Conservation (phyloP, 306 rosid genomes). For the Corylus heterophylla region DNA sequence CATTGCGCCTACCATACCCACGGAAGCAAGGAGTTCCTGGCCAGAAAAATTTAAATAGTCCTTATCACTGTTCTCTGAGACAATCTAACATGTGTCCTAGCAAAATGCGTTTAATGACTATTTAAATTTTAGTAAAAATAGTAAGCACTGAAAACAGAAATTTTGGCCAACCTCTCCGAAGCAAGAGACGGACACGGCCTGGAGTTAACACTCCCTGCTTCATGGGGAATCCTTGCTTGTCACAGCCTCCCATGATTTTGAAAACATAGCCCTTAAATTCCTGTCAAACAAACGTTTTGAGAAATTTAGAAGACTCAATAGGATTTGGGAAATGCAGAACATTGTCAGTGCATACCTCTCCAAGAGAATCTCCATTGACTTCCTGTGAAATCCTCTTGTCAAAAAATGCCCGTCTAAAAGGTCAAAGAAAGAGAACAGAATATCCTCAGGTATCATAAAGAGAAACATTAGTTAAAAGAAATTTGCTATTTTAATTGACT, state of each 20-base stretch:
- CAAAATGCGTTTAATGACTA: not conserved
- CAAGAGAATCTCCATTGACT: conserved; percentile 62
- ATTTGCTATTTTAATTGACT: not conserved
- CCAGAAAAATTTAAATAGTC: not conserved
- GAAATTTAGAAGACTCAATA: not conserved
- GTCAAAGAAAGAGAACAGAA: not conserved
- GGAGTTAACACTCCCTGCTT: conserved; percentile 55
- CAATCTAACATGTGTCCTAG: not conserved
- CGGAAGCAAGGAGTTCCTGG: conserved; percentile 70
- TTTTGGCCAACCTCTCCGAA: conserved; percentile 35
- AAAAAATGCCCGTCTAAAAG: conserved; percentile 50
- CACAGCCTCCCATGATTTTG: conserved; percentile 55
- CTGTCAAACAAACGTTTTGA: conserved; percentile 1
- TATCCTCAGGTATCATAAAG: not conserved
- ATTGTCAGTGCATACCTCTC: conserved; percentile 33
- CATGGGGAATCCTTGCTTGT: conserved; percentile 59
- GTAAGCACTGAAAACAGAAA: not conserved
- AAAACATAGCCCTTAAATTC: conserved; percentile 51
- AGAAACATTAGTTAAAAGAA: not conserved
- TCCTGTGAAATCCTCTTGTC: conserved; percentile 70
- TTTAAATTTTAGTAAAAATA: not conserved
- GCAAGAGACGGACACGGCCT: conserved; percentile 51
- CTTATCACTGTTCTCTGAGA: not conserved
- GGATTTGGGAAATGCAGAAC: not conserved
- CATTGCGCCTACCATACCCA: conserved; percentile 60